Evolutionary conservation across 2,329 filamentous ascomycete species (phyloP).

Genomic region (Coniochaeta sp.): DNA sequence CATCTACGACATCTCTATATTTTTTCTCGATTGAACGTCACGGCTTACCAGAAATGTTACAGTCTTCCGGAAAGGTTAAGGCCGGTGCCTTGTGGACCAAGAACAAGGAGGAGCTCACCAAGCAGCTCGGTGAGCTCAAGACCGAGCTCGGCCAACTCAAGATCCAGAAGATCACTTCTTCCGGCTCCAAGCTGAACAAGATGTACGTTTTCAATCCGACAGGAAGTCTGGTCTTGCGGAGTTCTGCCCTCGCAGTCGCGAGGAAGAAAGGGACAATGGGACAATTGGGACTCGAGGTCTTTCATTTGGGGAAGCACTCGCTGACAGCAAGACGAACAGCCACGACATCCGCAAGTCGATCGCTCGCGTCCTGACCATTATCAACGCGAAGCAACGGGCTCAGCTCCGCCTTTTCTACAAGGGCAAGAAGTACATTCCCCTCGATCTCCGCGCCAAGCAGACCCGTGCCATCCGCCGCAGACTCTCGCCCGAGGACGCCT

Average conservation of each 20-base stretch:
- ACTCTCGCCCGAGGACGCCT: slow-evolving; percentile 85
- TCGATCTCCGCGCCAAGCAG: slow-evolving; percentile 97
- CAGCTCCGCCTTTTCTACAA: slow-evolving; percentile 99
- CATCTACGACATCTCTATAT: slow-evolving; percentile 14
- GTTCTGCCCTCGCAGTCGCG: neutral
- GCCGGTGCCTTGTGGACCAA: slow-evolving; percentile 95
- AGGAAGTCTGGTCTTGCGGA: neutral
- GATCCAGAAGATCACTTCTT: slow-evolving; percentile 97
- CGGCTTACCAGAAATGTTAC: slow-evolving; percentile 28
- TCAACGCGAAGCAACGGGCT: slow-evolving; percentile 98
- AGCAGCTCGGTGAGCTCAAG: slow-evolving; percentile 94
- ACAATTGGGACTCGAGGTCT: neutral
- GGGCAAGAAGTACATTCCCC: slow-evolving; percentile 98
- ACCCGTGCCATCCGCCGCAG: slow-evolving; percentile 96
- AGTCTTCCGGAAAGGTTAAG: slow-evolving; percentile 74
- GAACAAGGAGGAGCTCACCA: slow-evolving; percentile 96
- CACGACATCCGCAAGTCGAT: slow-evolving; percentile 99
- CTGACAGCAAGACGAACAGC: slow-evolving; percentile 41
- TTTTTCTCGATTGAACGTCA: slow-evolving; percentile 1
- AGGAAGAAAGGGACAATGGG: neutral
- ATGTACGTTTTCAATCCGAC: slow-evolving; percentile 59
- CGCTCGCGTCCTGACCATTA: slow-evolving; percentile 96
- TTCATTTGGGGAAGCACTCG: slow-evolving; percentile 3
- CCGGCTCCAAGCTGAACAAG: slow-evolving; percentile 91
- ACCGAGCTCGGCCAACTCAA: slow-evolving; percentile 91